phyloP scores from a whole-genome alignment of 352 stramenopile species.

The Globisporangium iwayamae region DNA sequence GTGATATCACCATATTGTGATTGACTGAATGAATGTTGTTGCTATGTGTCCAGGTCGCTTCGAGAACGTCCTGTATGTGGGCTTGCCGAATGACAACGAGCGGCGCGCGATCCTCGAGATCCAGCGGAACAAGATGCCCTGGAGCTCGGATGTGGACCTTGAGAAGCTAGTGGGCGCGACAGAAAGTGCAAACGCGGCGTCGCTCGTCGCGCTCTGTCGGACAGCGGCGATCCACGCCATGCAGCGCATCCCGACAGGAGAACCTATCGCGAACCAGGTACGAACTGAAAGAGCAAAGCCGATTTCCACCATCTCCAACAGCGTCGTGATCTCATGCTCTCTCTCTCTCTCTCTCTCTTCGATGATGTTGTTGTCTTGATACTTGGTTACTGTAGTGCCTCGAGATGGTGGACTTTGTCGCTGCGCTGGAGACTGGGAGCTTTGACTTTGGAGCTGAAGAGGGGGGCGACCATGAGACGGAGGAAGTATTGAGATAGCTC shows the following conservation, averaged over 20 bases:
- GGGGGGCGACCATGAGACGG: constrained; percentile 6
- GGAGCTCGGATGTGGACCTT: constrained; percentile 50
- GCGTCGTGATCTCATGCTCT: too few relatives aligned
- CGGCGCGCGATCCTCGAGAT: constrained; percentile 63
- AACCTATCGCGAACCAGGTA: constrained; percentile 27
- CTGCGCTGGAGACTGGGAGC: constrained; percentile 32
- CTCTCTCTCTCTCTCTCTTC: too few relatives aligned
- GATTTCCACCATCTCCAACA: not conserved
- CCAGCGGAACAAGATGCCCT: constrained; percentile 67
- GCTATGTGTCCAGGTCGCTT: constrained; percentile 48
- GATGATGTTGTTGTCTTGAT: not conserved
- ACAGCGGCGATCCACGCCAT: constrained; percentile 69
- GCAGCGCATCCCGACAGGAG: constrained; percentile 36
- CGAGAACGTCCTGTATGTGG: constrained; percentile 80
- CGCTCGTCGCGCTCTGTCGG: constrained; percentile 68
- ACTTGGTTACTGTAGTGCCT: constrained; percentile 20
- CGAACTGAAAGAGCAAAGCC: not conserved
- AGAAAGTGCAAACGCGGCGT: constrained; percentile 65
- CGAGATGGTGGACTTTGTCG: constrained; percentile 42
- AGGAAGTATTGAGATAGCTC: not conserved
- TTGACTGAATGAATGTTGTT: not conserved
- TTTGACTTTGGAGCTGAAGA: constrained; percentile 35
- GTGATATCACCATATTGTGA: too few relatives aligned
- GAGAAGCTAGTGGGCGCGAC: constrained; percentile 47
- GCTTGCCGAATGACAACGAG: constrained; percentile 48